Evolutionary conservation across 768 basidiomycete species (phyloP), one percentile per base, ranked within the genome.

Genomic region (Macrolepiota fuliginosa): DNA sequence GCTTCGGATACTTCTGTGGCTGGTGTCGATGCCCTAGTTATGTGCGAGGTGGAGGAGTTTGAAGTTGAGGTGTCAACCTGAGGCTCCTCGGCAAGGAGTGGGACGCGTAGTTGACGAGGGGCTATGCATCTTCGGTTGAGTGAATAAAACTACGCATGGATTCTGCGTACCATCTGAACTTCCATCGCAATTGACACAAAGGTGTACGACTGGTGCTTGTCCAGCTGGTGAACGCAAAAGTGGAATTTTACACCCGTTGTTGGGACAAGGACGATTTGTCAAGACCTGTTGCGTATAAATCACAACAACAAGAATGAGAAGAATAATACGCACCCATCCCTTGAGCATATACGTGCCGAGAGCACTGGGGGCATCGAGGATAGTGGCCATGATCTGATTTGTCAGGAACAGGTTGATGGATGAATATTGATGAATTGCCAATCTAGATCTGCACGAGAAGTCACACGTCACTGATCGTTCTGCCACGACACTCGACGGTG

Each of bases 341-440:
- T 83, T 86, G 64, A 91, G 75, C 85, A 93, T 85, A 63, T 83
- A 88, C 64, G 87, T 82, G 4, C 89, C 89, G 15, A 92, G 79
- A 40, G 75, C 81, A 62, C 74, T 73, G n/a, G 90, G 84, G 10
- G 89, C 80, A 66, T 88, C 82, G 42, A 78, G 71, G 46, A 85
- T 73, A 27, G 75, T 79, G 40, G 76, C 75, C 86, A 88, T 88
- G 29, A 56, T 42, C 49, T 55, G 46, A 54, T 36, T 29, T 4
- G 29, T 36, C 15, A 52, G 56, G 47, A 49, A 39, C 22, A 29
- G 45, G 53, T 29, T 39, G 51, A 25, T 22, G 13, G 36, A 32
- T 32, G 29, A 32, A 32, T 32, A 32, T 32, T 22, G 46, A 57
- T 65, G 46, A 62, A 46, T 5, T 46, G 58, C 46, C 36, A 54